Evolutionary conservation across 2,329 filamentous ascomycete species (phyloP), one percentile per base, ranked within the genome.

Genomic region (Truncatella angustata): DNA sequence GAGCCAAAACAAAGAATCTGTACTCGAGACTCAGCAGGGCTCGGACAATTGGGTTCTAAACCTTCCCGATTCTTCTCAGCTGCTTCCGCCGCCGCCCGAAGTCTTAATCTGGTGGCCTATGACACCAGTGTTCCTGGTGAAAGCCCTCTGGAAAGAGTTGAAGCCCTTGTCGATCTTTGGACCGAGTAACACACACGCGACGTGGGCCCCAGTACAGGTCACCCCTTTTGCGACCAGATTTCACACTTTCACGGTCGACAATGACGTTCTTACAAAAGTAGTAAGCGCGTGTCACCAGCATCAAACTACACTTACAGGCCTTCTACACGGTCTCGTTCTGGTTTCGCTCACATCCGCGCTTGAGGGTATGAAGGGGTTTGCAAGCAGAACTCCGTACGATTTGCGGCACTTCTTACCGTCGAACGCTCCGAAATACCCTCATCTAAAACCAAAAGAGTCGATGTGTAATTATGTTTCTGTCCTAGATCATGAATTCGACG

Each of bases 181-280:
- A 0, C 0, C 36, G 10, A 43, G 43, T 32, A 20, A 36, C 4
- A 16, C 28, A 2, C 23, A 26, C 3, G 49, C 49, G 1, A 26
- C 49, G 36, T 63, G 60, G 60, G 47, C 50, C n/a, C 58, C 60
- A 12, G 60, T 64, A 35, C 53, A 36, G 4, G 5, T 48, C 5
- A 52, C 57, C n/a, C 60, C 60, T 6, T 63, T 56, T 51, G 55
- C 48, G n/a, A 61, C 61, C 10, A 58, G 50, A 28, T 53, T 58
- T 37, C 55, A 56, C 4, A 14, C 43, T 30, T 63, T 65, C 37
- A 35, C 28, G 32, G 18, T 64, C 10, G 49, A 55, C 16, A 36
- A 53, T n/a, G 48, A 11, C 3, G 24, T 23, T 11, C 35, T 61
- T 2, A 0, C 4, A 2, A 35, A 21, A 1, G 14, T 64, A 16